Evolutionary conservation across 2,329 filamentous ascomycete species (phyloP), one percentile per base, ranked within the genome.

Genomic region (Penicillium sp.): DNA sequence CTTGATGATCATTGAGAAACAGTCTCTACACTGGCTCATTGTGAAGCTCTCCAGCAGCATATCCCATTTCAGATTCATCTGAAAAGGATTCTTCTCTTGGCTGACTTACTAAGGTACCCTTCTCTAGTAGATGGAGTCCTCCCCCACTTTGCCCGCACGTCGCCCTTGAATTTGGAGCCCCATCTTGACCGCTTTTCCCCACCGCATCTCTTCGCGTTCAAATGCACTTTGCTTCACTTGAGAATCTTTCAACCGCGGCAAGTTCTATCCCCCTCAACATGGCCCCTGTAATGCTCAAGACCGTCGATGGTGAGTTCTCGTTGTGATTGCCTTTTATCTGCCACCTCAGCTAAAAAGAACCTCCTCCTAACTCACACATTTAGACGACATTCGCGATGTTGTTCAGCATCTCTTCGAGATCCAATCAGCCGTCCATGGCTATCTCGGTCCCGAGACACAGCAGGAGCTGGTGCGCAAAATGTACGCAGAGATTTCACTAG

Each of bases 401-500:
- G 80, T 84, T 54, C 78, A 81, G 56, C 78, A 80, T 56, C 73
- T 84, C 44, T 84, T 80, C 69, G 76, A 81, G 54, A 76, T 81
- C 39, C 79, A 83, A 64, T 75, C 76, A 28, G 72, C 72, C n/a
- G 70, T 74, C 1, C 76, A 81, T 61, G 80, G 81, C 54, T 81
- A 83, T 59, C 73, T 81, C 52, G 79, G 79, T 36, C 68, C 72
- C 29, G 72, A 74, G 43, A 81, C 79, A 5, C 75, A 80, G 54
- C 72, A 78, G 44, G 76, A 78, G 32, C 76, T 84, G 61, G 76
- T 79, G 38, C 67, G 72, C 24, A 80, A 83, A 57, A 77, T 83
- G 77, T 82, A 63, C 38, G 55, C 55, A 41, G 11, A 33, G 3
- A 18, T 18, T 18, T 3, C 3, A 18, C 18, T 18, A 18, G 18